These are phyloP conservation scores for Tillandsia fasciculata DNA, from an alignment of 176 grass and related monocot species.

Conservation along the genomic window DNA sequence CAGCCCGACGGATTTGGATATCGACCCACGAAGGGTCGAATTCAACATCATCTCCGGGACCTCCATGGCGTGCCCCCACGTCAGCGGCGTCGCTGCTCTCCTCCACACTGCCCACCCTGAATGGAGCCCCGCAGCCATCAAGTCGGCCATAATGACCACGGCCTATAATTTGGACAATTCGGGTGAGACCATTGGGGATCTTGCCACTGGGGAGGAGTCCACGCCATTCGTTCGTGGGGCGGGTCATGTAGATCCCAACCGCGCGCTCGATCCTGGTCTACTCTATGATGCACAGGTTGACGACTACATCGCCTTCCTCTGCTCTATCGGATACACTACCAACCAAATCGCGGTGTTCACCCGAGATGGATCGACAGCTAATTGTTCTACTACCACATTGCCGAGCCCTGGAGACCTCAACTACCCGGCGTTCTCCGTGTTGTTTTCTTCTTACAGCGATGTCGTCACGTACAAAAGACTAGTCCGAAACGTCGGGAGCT, in stretches of 20 bases:
- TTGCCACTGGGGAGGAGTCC: constrained; percentile 43
- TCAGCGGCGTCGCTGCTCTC: constrained; percentile 69
- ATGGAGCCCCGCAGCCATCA: constrained; percentile 72
- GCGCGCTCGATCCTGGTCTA: constrained; percentile 62
- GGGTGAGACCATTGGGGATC: constrained; percentile 49
- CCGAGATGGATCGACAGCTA: constrained; percentile 20
- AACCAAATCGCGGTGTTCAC: constrained; percentile 61
- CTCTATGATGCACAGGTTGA: constrained; percentile 49
- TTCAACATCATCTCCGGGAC: constrained; percentile 93
- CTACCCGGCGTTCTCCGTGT: constrained; percentile 58
- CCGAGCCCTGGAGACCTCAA: constrained; percentile 63
- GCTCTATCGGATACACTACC: constrained; percentile 47
- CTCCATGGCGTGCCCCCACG: constrained; percentile 86
- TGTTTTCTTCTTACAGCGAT: constrained; percentile 55
- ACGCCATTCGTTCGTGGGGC: constrained; percentile 82
- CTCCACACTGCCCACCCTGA: constrained; percentile 47
- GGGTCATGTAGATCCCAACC: constrained; percentile 70
- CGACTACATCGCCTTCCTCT: constrained; percentile 79
- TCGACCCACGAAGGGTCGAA: constrained; percentile 56
- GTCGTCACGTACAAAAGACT: constrained; percentile 52
- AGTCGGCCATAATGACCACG: constrained; percentile 81
- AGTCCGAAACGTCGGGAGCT: constrained; percentile 60
- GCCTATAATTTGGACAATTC: constrained; percentile 73
- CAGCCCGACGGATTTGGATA: constrained; percentile 57
- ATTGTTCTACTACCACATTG: constrained; percentile 46